These are phyloP conservation scores for Penicillium sp. DNA, from an alignment of 2,329 filamentous ascomycete species.

Conservation along the genomic window DNA sequence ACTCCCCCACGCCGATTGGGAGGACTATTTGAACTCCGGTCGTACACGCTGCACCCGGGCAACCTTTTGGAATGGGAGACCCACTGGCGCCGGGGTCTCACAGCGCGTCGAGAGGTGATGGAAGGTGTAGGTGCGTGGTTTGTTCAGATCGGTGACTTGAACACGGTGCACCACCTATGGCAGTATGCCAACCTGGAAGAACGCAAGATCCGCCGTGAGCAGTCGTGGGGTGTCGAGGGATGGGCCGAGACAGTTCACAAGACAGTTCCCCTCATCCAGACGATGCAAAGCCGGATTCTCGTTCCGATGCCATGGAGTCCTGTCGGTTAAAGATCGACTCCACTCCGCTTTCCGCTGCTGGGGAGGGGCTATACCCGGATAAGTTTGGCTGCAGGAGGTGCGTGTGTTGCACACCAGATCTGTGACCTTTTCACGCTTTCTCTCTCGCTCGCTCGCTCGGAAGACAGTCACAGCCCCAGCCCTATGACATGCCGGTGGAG, in stretches of 20 bases:
- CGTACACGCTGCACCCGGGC: conserved; percentile 93
- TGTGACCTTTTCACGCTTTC: neutral
- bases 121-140: conserved; percentile 99
- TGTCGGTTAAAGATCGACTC: conserved; percentile 63
- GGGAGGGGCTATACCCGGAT: neutral
- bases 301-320: conserved; percentile 97
- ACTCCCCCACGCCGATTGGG: conserved; percentile 86
- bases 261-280: conserved; percentile 95
- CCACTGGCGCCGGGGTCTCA: conserved; percentile 91
- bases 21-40: conserved; percentile 92
- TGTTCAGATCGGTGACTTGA: conserved; percentile 95
- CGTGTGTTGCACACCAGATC: neutral
- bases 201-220: conserved; percentile 83
- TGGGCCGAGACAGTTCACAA: conserved; percentile 99
- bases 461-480: neutral
- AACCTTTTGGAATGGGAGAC: conserved; percentile 98
- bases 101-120: conserved; percentile 94
- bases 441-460: neutral
- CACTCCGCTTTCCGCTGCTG: neutral
- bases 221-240: conserved; percentile 92
- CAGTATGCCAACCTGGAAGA: conserved; percentile 98
- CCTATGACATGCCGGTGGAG: neutral
- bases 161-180: conserved; percentile 98
- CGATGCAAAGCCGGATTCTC: conserved; percentile 91
- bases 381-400: neutral